Evolutionary conservation across 192 early-diverging fungal genomes (phyloP), one percentile per base, ranked within the genome.

Genomic region (Entrophospora sp.): DNA sequence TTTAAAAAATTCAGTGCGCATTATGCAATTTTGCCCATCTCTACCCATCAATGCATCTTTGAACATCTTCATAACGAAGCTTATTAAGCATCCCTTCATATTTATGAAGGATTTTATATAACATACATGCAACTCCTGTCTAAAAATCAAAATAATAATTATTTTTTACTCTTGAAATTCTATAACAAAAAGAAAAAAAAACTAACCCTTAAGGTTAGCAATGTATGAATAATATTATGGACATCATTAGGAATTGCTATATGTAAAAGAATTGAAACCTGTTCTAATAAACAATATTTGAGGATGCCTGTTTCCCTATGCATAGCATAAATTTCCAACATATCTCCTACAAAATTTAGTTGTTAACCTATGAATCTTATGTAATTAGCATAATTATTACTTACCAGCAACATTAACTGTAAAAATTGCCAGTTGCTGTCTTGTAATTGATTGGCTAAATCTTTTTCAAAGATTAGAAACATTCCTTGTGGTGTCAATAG

Each of bases 401-500:
- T 24, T 57, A 57, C 40, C 42, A 10, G 59, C 59, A 61, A 61
- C 25, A 44, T 61, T 61, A 61, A 61, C 20, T 6, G 38, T 61
- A 61, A 61, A 57, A 25, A 61, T 61, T 38, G 38, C 13, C 40
- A 61, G 36, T 38, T 61, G 31, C 25, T 61, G 40, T 22, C 40
- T 61, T 13, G 2, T 61, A 28, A 38, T 38, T 42, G 42, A 61
- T 61, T 44, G 2, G 25, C 27, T 61, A 24, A 61, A 61, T 61
- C 42, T 61, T 44, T 25, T 61, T 61, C 44, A 13, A 44, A 61
- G 40, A 12, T 28, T 61, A 0, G 13, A 61, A 44, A 61, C 40
- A 22, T 25, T 61, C 13, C 59, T 61, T 61, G 38, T 61, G 13
- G 59, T 61, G 25, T 61, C 59, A 61, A 61, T 28, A 25, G 59